A percentile compares a stretch with the other conserved stretches of the same genome.
Evolutionary conservation across 1,139 yeast genomes (phyloP).

Genomic region (Lodderomyces pseudojiufengensis): DNA sequence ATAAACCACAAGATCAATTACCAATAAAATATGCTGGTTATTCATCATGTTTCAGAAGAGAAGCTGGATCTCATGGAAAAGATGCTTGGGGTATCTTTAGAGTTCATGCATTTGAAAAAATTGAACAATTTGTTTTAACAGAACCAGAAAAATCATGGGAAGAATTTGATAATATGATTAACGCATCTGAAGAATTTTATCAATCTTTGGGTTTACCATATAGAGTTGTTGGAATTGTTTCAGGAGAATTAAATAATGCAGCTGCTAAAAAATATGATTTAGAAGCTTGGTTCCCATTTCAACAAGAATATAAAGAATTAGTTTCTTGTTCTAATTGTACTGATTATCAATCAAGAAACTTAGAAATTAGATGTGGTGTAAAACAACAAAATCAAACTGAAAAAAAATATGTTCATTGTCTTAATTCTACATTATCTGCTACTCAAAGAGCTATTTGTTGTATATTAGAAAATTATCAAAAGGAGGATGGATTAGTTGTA

Average conservation of each 20-base stretch:
- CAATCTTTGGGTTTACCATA: constrained; percentile 89
- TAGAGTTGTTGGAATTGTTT: constrained; percentile 96
- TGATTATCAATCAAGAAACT: constrained; percentile 96
- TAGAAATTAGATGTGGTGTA: constrained; percentile 98
- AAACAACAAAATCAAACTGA: constrained; percentile 94
- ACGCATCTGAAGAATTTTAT: constrained; percentile 87
- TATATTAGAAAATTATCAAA: constrained; percentile 94
- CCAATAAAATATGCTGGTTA: constrained; percentile 97
- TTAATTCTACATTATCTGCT: constrained; percentile 95
- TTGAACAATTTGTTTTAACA: constrained; percentile 91
- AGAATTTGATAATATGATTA: constrained; percentile 95
- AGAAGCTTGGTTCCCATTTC: constrained; percentile 99
- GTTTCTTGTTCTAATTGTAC: constrained; percentile 99
- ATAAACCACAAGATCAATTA: constrained; percentile 92
- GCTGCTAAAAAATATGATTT: constrained; percentile 98
- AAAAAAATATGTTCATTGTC: constrained; percentile 97
- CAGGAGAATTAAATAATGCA: constrained; percentile 98
- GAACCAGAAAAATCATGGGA: constrained; percentile 99
- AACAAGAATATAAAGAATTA: constrained; percentile 95
- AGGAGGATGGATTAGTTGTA: constrained; percentile 86
- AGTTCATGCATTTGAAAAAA: constrained; percentile 97
- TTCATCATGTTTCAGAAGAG: constrained; percentile 98
- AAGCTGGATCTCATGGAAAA: constrained; percentile 99
- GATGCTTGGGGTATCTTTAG: constrained; percentile 99
- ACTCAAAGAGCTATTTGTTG: constrained; percentile 98